phyloP scores from a whole-genome alignment of 2,329 filamentous ascomycete genomes.

The Catunica adiposa region DNA sequence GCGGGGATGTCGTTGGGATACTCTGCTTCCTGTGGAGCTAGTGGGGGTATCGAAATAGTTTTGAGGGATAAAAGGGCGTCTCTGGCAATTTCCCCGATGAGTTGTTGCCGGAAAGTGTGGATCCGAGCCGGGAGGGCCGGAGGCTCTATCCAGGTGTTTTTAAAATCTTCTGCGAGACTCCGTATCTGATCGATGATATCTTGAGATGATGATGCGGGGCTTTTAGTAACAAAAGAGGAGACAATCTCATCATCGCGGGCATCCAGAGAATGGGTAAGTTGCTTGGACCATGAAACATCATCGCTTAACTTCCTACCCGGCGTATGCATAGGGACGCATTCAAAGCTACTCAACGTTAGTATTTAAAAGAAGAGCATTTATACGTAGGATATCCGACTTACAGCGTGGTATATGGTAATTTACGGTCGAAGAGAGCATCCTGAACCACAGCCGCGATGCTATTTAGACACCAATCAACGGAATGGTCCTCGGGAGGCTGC shows the following conservation, averaged over 20 bases:
- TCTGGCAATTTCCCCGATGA: neutral
- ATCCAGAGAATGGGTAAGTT: too few relatives aligned
- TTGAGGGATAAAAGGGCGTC: neutral
- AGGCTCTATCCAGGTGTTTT: too few relatives aligned
- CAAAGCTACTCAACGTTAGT: too few relatives aligned
- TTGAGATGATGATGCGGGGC: too few relatives aligned
- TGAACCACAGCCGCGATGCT: neutral
- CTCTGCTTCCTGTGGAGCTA: neutral
- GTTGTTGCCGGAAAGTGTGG: neutral
- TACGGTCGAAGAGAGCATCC: conserved; percentile 1
- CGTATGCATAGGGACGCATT: too few relatives aligned
- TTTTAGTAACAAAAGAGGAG: too few relatives aligned
- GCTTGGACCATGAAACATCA: conserved; percentile 2
- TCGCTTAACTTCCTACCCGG: neutral
- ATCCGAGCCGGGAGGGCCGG: neutral
- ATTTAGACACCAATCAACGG: too few relatives aligned
- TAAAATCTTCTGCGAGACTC: too few relatives aligned
- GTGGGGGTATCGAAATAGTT: neutral
- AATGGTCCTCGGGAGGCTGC: too few relatives aligned
- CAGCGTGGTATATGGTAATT: conserved; percentile 8
- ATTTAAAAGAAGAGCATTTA: too few relatives aligned
- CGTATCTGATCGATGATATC: too few relatives aligned
- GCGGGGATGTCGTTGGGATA: neutral
- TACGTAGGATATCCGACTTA: conserved; percentile 1
- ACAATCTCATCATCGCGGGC: too few relatives aligned